Base-by-base conservation (phyloP, 441 rosid genomes). In the Pelargonium myrrhifolium region DNA sequence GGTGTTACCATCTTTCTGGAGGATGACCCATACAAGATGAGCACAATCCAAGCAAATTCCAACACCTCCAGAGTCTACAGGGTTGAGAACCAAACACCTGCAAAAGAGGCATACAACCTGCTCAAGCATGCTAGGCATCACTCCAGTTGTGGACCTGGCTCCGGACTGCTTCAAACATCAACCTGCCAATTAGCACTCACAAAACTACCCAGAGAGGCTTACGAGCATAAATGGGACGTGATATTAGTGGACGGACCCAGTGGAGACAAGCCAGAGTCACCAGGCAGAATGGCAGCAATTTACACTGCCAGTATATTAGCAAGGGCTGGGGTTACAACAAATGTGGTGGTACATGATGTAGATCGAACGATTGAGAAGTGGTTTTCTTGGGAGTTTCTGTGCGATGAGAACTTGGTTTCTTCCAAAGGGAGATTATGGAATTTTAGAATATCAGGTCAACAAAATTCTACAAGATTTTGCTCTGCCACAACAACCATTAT, bases 301-400 rank as follows among this genome's bases (percentile, higher is more conserved):
- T 87, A 87, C 62, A 75, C 82, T 9, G 85, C 90, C 56, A 77
- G 88, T 39, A 64, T 81, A 68, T 65, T 85, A 56, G 93, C 87
- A 9, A 84, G 89, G 70, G 73, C 73, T 53, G 84, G 83, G 76
- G 69, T 78, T 28, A 70, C 74, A 14, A 78, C 88, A 21, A 68
- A 85, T 74, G 87, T 87, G 66, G 43, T 80, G 2, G 89, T 87
- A 65, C 92, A 85, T 69, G 89, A 87, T 18, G 73, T 81, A 67
- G 81, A 82, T 75, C 80, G 88, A 51, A 85, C 82, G 0, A 78
- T 74, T 43, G 89, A 87, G 75, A 85, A 77, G 65, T 87, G 89
- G 88, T 75, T 85, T 75, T 85, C 89, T 11, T 77, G 88, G 89
- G 92, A 87, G 26, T 87, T 87, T 65, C 76, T 87, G 47, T 85